Base-by-base conservation (phyloP, 176 grass and related monocot genomes). In the Puccinellia tenuiflora region DNA sequence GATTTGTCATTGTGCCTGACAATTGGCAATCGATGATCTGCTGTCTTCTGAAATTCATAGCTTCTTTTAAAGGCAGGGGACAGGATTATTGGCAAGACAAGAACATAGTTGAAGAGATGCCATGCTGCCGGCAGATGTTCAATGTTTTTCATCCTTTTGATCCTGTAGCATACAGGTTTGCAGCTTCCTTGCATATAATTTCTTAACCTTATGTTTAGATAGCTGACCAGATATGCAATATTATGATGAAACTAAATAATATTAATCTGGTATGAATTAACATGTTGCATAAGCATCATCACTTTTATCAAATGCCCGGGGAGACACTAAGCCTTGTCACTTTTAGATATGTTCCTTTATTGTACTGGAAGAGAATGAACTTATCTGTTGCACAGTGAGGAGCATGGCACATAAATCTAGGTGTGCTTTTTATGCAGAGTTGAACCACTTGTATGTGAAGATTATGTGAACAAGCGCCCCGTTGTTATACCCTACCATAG, bases 81-180 rank as follows among this genome's bases (percentile, higher is more conserved):
- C 46, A 87, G 68, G 83, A 88, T 81, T 99, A 99, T 90, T 99
- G 96, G 96, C 80, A 93, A 87, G 86, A 99, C 86, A 86, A 90
- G 56, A 92, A 90, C 42, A 88, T 96, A 83, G 85, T 88, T 64
- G 96, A 96, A 92, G 91, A 99, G 78, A 96, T 99, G 87, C 93
- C 96, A 77, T 93, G 88, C 80, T 99, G 91, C 80, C 62, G 85
- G 53, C 93, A 95, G 83, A 92, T 99, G 96, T 93, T 98, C 82
- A 98, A 98, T 67, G 73, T 98, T 83, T 98, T 98, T 73, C 96
- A 98, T 90, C 96, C 96, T 66, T 98, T 87, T 87, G 96, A 98
- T 89, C 96, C 96, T 78, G 93, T 98, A 80, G 96, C 96, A 83
- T 98, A 95, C 66, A 91, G 92, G 96, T 98, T 77, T 78, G 80